Evolutionary conservation across 1,284 basidiomycete species (phyloP).

Genomic region (Boletellus deceptivus): DNA sequence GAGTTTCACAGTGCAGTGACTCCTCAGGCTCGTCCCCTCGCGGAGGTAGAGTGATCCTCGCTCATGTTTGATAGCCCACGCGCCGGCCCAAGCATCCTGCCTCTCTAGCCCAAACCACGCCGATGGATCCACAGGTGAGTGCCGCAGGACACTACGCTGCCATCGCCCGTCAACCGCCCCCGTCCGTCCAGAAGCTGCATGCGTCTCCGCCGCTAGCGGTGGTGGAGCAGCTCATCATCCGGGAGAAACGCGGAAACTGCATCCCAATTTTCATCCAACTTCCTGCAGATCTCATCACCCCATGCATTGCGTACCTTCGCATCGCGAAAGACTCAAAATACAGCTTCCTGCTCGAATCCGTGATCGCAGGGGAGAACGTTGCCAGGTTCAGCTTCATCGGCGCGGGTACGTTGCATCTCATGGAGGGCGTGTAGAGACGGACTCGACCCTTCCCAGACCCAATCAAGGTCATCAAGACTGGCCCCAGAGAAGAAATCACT

Average conservation of each 20-base stretch:
- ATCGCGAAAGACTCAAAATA: slow-evolving; percentile 90
- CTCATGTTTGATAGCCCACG: neutral
- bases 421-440: neutral
- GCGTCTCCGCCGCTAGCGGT: slow-evolving; percentile 66
- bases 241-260: slow-evolving; percentile 83
- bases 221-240: slow-evolving; percentile 70
- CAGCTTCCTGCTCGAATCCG: slow-evolving; percentile 91
- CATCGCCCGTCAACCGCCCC: slow-evolving; percentile 3
- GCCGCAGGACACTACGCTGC: neutral
- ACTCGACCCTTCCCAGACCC: slow-evolving; percentile 62
- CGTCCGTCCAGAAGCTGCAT: slow-evolving; percentile 51
- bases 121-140: slow-evolving; percentile 63
- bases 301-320: slow-evolving; percentile 95
- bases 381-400: slow-evolving; percentile 97
- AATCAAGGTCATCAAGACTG: slow-evolving; percentile 88
- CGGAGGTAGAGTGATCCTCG: slow-evolving; percentile 2
- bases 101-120: neutral
- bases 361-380: slow-evolving; percentile 87
- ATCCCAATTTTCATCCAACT: slow-evolving; percentile 92
- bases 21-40: neutral
- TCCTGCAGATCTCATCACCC: slow-evolving; percentile 95
- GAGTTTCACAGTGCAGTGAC: neutral
- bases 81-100: neutral
- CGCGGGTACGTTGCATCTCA: slow-evolving; percentile 61
- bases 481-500: slow-evolving; percentile 75